phyloP scores from a whole-genome alignment of 768 basidiomycete species.

The Cyclocybe aegerita region DNA sequence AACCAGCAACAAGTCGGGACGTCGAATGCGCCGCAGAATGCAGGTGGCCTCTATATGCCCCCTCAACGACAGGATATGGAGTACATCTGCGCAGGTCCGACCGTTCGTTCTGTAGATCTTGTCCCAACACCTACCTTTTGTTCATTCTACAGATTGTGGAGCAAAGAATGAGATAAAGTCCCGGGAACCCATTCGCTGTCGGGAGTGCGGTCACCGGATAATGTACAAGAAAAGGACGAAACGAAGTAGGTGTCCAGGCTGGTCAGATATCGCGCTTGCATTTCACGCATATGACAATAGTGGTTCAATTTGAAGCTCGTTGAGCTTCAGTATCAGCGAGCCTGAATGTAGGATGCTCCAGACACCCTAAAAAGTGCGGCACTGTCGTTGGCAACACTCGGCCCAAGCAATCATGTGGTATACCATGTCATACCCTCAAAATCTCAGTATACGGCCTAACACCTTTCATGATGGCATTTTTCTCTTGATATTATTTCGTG shows the following conservation, averaged over 20 bases:
- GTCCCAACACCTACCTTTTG: conserved; percentile 1
- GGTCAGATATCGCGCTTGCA: not conserved
- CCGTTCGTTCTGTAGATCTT: not conserved
- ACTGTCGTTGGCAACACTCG: too few species aligned
- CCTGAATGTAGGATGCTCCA: not conserved
- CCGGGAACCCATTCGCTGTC: conserved; percentile 91
- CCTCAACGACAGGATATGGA: conserved; percentile 69
- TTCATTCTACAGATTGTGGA: conserved; percentile 68
- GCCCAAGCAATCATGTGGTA: too few species aligned
- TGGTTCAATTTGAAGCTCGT: conserved; percentile 87
- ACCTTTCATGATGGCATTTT: too few species aligned
- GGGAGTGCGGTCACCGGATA: conserved; percentile 96
- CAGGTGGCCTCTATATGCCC: conserved; percentile 29
- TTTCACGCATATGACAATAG: conserved; percentile 32
- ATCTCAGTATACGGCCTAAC: too few species aligned
- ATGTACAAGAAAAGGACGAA: conserved; percentile 98
- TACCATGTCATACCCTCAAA: too few species aligned
- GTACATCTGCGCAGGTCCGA: conserved; percentile 81
- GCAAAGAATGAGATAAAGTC: conserved; percentile 89
- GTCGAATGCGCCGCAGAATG: conserved; percentile 13
- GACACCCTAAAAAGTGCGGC: too few species aligned
- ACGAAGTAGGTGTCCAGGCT: conserved; percentile 65
- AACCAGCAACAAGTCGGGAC: conserved; percentile 14
- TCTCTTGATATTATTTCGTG: too few species aligned
- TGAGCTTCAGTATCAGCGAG: conserved; percentile 26